Evolutionary conservation across 2,329 filamentous ascomycete genomes (phyloP).

Genomic region (Conoideocrella luteorostrata): DNA sequence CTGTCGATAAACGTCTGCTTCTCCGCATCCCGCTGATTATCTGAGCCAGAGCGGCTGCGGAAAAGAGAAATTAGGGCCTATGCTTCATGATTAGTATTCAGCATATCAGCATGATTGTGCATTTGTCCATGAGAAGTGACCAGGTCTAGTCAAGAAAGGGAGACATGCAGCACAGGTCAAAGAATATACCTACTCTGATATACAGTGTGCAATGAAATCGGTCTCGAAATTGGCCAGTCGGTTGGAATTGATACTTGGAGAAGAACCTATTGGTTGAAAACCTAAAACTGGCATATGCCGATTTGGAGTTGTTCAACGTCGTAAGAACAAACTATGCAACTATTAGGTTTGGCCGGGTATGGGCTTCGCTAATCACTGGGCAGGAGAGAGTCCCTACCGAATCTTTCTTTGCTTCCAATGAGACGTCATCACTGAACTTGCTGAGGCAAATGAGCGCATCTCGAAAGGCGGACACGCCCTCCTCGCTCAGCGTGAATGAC

Average conservation of each 20-base stretch:
- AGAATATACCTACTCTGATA: slow-evolving; percentile 48
- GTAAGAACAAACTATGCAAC: slow-evolving; percentile 59
- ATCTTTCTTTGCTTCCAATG: slow-evolving; percentile 64
- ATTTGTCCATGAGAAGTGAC: too few species aligned
- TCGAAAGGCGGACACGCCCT: slow-evolving; percentile 63
- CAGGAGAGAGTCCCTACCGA: slow-evolving; percentile 39
- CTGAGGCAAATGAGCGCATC: slow-evolving; percentile 68
- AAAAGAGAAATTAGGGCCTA: slow-evolving; percentile 68
- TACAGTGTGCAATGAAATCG: slow-evolving; percentile 71
- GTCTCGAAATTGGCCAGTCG: slow-evolving; percentile 41
- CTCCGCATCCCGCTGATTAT: slow-evolving; percentile 51
- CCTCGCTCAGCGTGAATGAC: slow-evolving; percentile 67
- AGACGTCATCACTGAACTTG: slow-evolving; percentile 76
- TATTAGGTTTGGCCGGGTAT: not conserved
- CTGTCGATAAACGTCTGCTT: slow-evolving; percentile 65
- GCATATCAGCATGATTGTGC: too few species aligned
- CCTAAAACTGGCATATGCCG: slow-evolving; percentile 68
- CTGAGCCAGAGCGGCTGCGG: slow-evolving; percentile 55
- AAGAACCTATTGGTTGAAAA: slow-evolving; percentile 66
- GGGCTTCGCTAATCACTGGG: not conserved
- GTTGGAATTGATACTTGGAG: slow-evolving; percentile 62
- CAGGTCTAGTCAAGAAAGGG: accelerated
- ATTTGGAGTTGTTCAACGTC: slow-evolving; percentile 73
- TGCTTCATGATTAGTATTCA: not conserved
- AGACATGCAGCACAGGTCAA: not conserved